Percentiles rank a stretch among this genome's conserved stretches.
These are phyloP conservation scores for Gnaphalium uliginosum DNA, from an alignment of 129 eudicot genomes.

Conservation along the genomic window DNA sequence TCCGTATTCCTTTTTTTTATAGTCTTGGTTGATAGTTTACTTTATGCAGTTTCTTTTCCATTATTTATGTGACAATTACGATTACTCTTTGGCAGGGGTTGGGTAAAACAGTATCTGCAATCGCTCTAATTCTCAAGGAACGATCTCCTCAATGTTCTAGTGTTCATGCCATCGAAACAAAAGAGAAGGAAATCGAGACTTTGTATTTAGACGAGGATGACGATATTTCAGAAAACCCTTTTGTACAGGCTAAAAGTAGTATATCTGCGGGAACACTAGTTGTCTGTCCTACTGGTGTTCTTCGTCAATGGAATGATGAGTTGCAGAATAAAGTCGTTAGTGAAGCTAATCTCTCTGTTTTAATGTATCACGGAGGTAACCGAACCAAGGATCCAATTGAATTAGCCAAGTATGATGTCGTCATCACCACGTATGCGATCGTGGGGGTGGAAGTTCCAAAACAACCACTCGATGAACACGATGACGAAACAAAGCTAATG, in stretches of 20 bases:
- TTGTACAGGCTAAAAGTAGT: slow-evolving; percentile 45
- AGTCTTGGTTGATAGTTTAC: background rate
- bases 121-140: slow-evolving; percentile 88
- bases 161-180: slow-evolving; percentile 21
- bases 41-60: slow-evolving; percentile 3
- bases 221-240: slow-evolving; percentile 23
- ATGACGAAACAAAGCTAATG: slow-evolving; percentile 40
- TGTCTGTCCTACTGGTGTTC: slow-evolving; percentile 96
- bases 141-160: slow-evolving; percentile 54
- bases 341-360: slow-evolving; percentile 71
- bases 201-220: slow-evolving; percentile 60
- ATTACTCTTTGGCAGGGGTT: slow-evolving; percentile 58
- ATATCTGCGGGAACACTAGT: slow-evolving; percentile 87
- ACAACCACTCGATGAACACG: slow-evolving; percentile 71
- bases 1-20: slow-evolving; percentile 9
- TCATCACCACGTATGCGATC: slow-evolving; percentile 88
- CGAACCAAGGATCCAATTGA: slow-evolving; percentile 81
- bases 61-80: slow-evolving; percentile 3
- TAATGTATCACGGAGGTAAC: slow-evolving; percentile 71
- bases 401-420: slow-evolving; percentile 85
- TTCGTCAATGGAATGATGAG: slow-evolving; percentile 91
- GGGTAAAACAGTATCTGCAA: slow-evolving; percentile 90
- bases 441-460: slow-evolving; percentile 94
- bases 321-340: slow-evolving; percentile 67
- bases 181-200: slow-evolving; percentile 49